These are phyloP conservation scores for Dactylellina cionopaga DNA, from an alignment of 2,329 filamentous ascomycete species.

Conservation along the genomic window DNA sequence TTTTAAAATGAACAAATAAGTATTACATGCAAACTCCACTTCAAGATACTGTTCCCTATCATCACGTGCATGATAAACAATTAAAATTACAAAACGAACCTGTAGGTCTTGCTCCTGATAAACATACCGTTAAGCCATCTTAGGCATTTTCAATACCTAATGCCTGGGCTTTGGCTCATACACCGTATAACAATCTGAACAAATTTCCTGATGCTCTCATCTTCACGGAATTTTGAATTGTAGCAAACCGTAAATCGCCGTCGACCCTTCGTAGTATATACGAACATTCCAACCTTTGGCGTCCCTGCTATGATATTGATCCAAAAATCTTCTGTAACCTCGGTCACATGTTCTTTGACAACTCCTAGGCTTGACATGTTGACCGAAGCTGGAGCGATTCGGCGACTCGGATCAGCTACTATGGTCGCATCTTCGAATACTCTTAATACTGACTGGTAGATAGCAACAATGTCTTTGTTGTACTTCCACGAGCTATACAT, in stretches of 20 bases:
- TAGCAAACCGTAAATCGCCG: conserved; percentile 1
- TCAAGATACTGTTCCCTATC: no score
- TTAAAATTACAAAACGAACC: no score
- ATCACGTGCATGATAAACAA: no score
- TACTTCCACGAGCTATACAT: background rate
- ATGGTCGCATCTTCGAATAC: background rate
- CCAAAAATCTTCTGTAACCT: background rate
- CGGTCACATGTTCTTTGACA: conserved; percentile 8
- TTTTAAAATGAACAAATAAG: no score
- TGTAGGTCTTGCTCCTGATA: no score
- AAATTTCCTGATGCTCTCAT: background rate
- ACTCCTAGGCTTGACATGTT: background rate
- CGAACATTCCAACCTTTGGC: background rate
- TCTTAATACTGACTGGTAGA: background rate
- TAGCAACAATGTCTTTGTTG: background rate
- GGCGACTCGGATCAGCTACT: background rate
- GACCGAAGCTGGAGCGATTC: background rate
- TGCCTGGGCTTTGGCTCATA: no score
- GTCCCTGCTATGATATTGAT: background rate
- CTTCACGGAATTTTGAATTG: conserved; percentile 7
- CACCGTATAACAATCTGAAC: no score
- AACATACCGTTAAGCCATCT: no score
- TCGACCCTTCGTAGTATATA: conserved; percentile 5
- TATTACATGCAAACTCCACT: no score
- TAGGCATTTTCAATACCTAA: no score